phyloP scores from a whole-genome alignment of 495 filamentous ascomycete genomes.

The Penicillium canariense region DNA sequence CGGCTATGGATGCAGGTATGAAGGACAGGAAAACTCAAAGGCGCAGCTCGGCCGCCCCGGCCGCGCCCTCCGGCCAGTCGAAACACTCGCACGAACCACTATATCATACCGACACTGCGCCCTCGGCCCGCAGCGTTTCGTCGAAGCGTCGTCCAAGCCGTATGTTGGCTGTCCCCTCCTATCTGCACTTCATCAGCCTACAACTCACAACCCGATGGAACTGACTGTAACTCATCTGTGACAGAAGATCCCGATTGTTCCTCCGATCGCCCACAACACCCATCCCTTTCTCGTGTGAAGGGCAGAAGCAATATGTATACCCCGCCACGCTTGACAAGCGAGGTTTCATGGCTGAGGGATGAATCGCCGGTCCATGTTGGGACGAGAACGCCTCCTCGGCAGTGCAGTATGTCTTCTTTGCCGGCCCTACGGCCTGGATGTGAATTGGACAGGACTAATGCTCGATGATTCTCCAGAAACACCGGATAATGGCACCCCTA shows the following conservation, averaged over 20 bases:
- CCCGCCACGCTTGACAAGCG: conserved; percentile 28
- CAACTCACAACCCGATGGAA: background rate
- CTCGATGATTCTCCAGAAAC: conserved; percentile 19
- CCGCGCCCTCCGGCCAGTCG: conserved; percentile 6
- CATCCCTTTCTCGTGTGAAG: conserved; percentile 39
- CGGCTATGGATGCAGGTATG: conserved; percentile 21
- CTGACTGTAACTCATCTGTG: background rate
- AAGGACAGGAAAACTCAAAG: conserved; percentile 34
- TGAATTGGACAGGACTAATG: background rate
- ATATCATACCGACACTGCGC: conserved; percentile 30
- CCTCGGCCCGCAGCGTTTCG: conserved; percentile 19
- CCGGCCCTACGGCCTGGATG: background rate
- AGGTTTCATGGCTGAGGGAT: conserved; percentile 39
- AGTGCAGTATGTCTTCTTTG: conserved; percentile 16
- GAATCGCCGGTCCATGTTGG: conserved; percentile 26
- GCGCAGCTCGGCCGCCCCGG: conserved; percentile 29
- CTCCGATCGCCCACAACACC: conserved; percentile 32
- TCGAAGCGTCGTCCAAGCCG: conserved; percentile 23
- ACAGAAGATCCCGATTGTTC: conserved; percentile 12
- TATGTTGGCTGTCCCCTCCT: conserved; percentile 14
- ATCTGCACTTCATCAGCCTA: background rate
- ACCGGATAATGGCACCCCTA: conserved; percentile 26
- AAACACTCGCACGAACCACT: conserved; percentile 23
- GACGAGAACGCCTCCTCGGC: conserved; percentile 23
- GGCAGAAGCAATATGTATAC: conserved; percentile 38